Conservation (phyloP, 148 eudicot genomes). For the Fagopyrum esculentum region DNA sequence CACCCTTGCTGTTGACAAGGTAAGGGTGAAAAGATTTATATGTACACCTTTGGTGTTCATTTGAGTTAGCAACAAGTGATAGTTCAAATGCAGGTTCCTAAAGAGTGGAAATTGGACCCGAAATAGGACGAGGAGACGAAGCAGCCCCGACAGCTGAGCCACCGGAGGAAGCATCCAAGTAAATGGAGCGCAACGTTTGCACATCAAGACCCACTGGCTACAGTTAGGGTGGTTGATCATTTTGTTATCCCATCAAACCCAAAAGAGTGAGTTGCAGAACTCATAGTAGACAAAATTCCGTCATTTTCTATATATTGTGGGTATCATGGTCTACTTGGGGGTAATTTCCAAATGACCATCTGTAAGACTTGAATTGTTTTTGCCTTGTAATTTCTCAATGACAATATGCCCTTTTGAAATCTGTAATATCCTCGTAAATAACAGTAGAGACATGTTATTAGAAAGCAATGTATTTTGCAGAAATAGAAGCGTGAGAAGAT, state of each 20-base stretch:
- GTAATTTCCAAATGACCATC: too few relatives aligned
- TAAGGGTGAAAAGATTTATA: slow-evolving; percentile 17
- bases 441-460: not conserved
- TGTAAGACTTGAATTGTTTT: too few relatives aligned
- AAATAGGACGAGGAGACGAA: slow-evolving; percentile 71
- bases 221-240: slow-evolving; percentile 64
- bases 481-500: not conserved
- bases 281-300: not conserved
- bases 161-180: slow-evolving; percentile 58
- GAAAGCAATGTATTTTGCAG: not conserved
- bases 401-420: not conserved
- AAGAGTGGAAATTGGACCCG: slow-evolving; percentile 91
- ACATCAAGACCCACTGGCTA: slow-evolving; percentile 51
- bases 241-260: slow-evolving; percentile 38
- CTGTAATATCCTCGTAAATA: not conserved
- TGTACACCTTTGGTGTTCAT: not conserved
- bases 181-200: slow-evolving; percentile 61
- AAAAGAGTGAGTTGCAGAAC: slow-evolving; percentile 14
- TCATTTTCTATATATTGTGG: too few relatives aligned
- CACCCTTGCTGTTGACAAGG: slow-evolving; percentile 99
- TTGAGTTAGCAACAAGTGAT: not conserved
- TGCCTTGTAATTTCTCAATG: not conserved
- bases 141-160: slow-evolving; percentile 34
- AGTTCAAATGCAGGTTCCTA: slow-evolving; percentile 51
- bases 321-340: too few relatives aligned